Conservation (phyloP, 306 rosid species). For the Sindora glabra region DNA sequence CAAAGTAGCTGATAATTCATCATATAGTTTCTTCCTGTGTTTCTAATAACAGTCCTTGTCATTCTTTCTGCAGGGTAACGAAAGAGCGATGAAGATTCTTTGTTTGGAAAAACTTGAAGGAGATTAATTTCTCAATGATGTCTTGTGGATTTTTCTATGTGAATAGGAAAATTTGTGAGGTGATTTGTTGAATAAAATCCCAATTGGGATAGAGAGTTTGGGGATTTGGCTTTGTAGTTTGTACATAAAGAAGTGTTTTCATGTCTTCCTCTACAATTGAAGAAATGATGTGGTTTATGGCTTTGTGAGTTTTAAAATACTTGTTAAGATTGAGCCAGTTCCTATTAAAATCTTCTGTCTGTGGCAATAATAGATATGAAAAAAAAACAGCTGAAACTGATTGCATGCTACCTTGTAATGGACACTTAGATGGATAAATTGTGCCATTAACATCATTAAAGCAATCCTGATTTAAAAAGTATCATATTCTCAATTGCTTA, state of each 20-base stretch:
- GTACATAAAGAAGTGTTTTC: slow-evolving; percentile 19
- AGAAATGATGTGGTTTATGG: slow-evolving; percentile 5
- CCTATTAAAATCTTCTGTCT: too few species aligned
- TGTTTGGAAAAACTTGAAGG: slow-evolving; percentile 26
- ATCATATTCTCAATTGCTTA: too few species aligned
- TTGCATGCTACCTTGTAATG: too few species aligned
- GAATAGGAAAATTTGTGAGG: slow-evolving; percentile 21
- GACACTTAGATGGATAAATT: too few species aligned
- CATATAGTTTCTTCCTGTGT: neutral
- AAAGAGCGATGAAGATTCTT: slow-evolving; percentile 30
- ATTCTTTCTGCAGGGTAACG: slow-evolving; percentile 56
- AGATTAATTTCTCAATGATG: neutral
- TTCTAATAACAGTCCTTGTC: slow-evolving; percentile 5
- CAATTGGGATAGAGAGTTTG: slow-evolving; percentile 1
- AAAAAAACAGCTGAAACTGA: too few species aligned
- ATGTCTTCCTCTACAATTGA: slow-evolving; percentile 16
- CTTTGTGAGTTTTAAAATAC: slow-evolving; percentile 11
- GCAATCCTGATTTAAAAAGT: too few species aligned
- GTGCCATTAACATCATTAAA: too few species aligned
- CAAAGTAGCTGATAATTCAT: neutral
- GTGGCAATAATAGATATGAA: too few species aligned
- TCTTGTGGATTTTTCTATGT: slow-evolving; percentile 33
- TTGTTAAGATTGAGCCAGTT: slow-evolving; percentile 1
- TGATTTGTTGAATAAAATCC: slow-evolving; percentile 32
- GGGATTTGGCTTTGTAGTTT: slow-evolving; percentile 21